A percentile compares a stretch with the other conserved stretches of the same genome.
These are phyloP conservation scores for Brachypodium distachyon DNA, from an alignment of 202 grass and related monocot genomes.

Conservation along the genomic window DNA sequence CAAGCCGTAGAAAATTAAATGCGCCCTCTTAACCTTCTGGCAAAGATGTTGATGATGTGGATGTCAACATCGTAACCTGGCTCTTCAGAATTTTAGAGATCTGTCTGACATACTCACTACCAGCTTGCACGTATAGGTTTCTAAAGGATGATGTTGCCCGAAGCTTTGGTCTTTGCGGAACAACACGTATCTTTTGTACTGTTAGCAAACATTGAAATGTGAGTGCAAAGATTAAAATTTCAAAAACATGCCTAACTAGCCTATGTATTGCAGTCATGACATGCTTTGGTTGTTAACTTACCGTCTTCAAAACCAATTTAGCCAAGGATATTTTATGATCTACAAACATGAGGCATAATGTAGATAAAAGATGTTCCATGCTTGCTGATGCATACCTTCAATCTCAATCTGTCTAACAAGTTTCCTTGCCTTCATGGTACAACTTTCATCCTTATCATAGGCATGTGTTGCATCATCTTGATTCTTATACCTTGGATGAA, in stretches of 20 bases:
- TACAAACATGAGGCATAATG: not conserved
- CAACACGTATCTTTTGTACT: constrained; percentile 82
- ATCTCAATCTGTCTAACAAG: constrained; percentile 75
- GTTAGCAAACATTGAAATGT: constrained; percentile 13
- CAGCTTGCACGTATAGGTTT: constrained; percentile 77
- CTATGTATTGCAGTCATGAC: not conserved
- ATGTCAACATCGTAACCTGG: constrained; percentile 67
- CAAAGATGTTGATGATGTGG: constrained; percentile 53
- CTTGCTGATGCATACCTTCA: constrained; percentile 61
- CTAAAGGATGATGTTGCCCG: constrained; percentile 56
- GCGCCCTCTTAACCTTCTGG: constrained; percentile 54
- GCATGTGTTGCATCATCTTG: constrained; percentile 33
- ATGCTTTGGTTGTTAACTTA: not conserved
- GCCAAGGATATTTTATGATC: not conserved
- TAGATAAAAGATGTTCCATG: not conserved
- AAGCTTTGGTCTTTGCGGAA: constrained; percentile 62
- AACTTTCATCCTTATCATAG: constrained; percentile 66
- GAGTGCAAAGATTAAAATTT: not conserved
- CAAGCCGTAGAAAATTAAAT: not conserved
- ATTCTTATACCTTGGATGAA: constrained; percentile 60
- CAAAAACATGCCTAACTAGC: not conserved
- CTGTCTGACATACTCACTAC: constrained; percentile 73
- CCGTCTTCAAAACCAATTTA: not conserved
- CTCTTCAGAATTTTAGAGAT: constrained; percentile 72
- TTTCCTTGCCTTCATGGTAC: constrained; percentile 59